These are phyloP conservation scores for Euphorbia schlechtendalii DNA, from an alignment of 441 rosid species.

Conservation along the genomic window DNA sequence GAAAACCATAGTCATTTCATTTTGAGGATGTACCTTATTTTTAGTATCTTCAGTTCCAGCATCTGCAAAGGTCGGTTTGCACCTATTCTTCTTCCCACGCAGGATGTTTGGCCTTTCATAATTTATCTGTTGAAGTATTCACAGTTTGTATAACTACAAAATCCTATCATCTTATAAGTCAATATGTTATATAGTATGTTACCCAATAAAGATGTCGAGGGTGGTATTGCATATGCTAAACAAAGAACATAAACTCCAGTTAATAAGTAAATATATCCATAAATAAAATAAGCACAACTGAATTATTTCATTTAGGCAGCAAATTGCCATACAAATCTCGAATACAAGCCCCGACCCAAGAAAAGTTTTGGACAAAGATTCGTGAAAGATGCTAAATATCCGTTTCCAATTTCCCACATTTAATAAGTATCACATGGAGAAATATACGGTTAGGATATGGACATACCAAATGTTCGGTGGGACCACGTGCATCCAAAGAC, in stretches of 20 bases:
- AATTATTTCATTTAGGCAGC: background rate
- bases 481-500: conserved; percentile 22
- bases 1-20: background rate
- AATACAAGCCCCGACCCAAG: background rate
- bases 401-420: no score
- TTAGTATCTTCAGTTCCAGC: conserved; percentile 12
- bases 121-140: conserved; percentile 10
- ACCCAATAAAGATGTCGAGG: background rate
- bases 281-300: background rate
- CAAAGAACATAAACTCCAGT: background rate
- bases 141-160: background rate
- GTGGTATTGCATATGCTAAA: background rate
- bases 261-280: background rate
- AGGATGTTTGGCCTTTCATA: conserved; percentile 10
- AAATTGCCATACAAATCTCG: background rate
- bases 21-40: conserved; percentile 14
- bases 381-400: background rate
- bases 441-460: background rate
- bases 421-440: no score
- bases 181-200: background rate
- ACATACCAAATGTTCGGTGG: conserved; percentile 36
- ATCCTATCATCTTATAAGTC: background rate
- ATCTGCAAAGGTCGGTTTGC: conserved; percentile 2
- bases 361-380: background rate
- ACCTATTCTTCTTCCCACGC: conserved; percentile 5